phyloP scores from a whole-genome alignment of 2,329 filamentous ascomycete genomes.

The Tolypocladium amazonense region DNA sequence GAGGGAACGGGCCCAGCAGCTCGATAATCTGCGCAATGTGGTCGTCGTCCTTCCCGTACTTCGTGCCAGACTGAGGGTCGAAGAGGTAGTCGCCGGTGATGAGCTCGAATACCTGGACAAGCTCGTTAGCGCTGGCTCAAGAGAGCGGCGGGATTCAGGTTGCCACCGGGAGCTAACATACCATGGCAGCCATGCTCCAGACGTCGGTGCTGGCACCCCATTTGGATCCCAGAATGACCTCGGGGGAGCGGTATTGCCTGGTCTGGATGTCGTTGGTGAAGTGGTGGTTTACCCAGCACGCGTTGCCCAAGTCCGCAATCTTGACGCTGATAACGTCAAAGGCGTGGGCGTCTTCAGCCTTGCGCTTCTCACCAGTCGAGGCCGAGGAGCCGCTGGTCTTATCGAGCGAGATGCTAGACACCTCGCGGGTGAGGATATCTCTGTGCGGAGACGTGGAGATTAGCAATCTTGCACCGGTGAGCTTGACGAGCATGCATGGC shows the following conservation, averaged over 20 bases:
- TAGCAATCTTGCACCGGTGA: background rate
- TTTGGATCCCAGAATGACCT: conserved; percentile 92
- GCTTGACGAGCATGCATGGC: background rate
- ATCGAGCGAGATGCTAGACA: conserved; percentile 89
- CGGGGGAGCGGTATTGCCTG: conserved; percentile 89
- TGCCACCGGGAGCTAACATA: conserved; percentile 31
- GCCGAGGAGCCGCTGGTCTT: conserved; percentile 48
- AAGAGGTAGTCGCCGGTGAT: conserved; percentile 98
- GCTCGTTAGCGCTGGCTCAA: background rate
- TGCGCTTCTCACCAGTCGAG: conserved; percentile 49
- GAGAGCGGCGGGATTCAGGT: background rate
- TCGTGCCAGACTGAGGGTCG: conserved; percentile 94
- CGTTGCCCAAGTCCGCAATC: conserved; percentile 95
- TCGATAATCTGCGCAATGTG: conserved; percentile 99
- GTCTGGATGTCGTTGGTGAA: conserved; percentile 99
- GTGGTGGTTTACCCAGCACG: conserved; percentile 97
- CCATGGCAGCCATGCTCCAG: conserved; percentile 99
- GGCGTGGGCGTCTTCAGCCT: conserved; percentile 44
- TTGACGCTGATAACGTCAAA: conserved; percentile 89
- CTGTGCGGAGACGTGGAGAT: conserved; percentile 28
- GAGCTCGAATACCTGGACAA: conserved; percentile 74
- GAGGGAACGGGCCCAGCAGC: conserved; percentile 85
- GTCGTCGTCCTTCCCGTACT: conserved; percentile 98
- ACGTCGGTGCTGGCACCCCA: conserved; percentile 99
- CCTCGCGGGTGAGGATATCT: conserved; percentile 82